Evolutionary conservation across 768 basidiomycete species (phyloP), one percentile per base, ranked within the genome.

Genomic region (Scleroderma citrinum): DNA sequence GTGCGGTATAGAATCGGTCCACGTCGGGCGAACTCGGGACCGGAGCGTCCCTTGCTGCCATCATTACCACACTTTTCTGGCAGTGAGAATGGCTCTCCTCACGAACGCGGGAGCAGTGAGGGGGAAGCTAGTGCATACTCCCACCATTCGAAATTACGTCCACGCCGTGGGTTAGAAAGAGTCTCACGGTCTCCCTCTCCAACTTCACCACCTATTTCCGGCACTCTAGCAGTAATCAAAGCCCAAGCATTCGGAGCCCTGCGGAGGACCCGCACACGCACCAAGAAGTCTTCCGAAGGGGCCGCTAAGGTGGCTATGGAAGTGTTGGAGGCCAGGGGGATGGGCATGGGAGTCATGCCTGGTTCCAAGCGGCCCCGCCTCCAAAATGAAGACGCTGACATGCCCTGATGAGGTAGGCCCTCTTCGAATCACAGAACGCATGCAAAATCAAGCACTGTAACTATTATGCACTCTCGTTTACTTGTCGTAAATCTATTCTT

Each of bases 221-320:
- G 86, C 21, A 92, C 90, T 26, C 78, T 92, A 41, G 89, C 90
- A 46, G 88, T 92, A 49, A 90, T 92, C 70, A 92, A 92, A 70
- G 89, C 89, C 37, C 88, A 92, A 63, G 84, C 90, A 34, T 92
- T 92, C 63, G 90, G 89, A 29, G 87, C 87, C 17, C 71, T 90
- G 55, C 83, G 89, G 45, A 76, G 89, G 65, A 85, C 88, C 47
- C 80, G 89, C 50, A 75, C 83, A 37, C 77, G 85, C 52, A 76
- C 79, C 44, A 91, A 85, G 72, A 83, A 80, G 65, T 70, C 80
- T 32, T 77, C 85, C 37, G 88, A 88, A 54, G 82, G 70, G 35
- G 80, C 85, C 29, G 84, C 81, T 53, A 78, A 75, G 64, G 83
- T 85, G 52, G 87, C 88, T 3, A 76, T 87, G 68, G 84, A 89